Base-by-base conservation (phyloP, 371 early-diverging fungal species). In the Rhizopus arrhizus region DNA sequence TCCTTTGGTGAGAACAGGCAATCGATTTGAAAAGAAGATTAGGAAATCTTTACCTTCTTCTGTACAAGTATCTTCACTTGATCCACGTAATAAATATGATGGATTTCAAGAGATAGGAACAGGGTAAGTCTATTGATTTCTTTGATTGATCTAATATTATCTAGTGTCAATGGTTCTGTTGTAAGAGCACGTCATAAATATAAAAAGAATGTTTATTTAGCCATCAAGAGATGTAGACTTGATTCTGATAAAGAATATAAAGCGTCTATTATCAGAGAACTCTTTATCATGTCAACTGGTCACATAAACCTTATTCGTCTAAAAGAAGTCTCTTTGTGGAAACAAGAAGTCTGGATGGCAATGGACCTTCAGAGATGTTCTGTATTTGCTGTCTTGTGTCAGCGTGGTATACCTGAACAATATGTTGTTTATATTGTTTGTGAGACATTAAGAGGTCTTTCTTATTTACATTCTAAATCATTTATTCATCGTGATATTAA, bases 401-500 rank as follows among this genome's bases (percentile, higher is more conserved):
- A 81, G 47, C 69, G 78, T 13, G 81, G 81, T 59, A 78, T 81
- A 45, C 81, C 81, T 36, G 81, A 81, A 67, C 73, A 81, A 22
- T 74, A 71, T 54, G 70, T 77, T 7, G 68, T 81, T 43, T 61
- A 78, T 53, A 78, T 81, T 36, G 68, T 78, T 7, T 71, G 78
- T 57, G 81, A 78, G 58, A 71, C 75, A 22, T 60, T 81, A 22
- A 86, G 85, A 33, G 99, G 95, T 4, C 80, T 99, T 2, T 64
- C 75, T 28, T 99, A 97, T 65, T 83, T 99, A 40, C 99, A 99
- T 70, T 71, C 74, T 22, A 95, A 95, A 65, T 85, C 94, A 53
- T 95, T 98, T 28, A 99, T 99, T 66, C 99, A 99, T 70, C 82
- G 99, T 34, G 94, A 93, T 61, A 89, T 96, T 59, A 96, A 97